Conservation (phyloP, 441 rosid genomes). For the Adansonia grandidieri region DNA sequence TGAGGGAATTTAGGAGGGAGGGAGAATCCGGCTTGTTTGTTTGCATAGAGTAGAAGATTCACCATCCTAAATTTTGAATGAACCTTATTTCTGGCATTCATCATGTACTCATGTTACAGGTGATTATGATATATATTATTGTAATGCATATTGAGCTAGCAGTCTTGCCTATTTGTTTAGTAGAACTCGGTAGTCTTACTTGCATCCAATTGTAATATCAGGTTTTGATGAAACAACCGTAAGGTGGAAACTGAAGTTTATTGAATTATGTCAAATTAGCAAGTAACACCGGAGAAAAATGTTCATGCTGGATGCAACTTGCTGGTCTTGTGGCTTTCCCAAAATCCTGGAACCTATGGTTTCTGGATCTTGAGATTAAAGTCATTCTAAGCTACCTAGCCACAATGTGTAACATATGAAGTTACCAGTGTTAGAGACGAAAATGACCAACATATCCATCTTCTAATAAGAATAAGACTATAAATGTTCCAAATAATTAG, state of each 20-base stretch:
- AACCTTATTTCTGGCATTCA: conserved; percentile 30
- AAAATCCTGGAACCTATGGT: background rate
- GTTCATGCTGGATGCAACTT: background rate
- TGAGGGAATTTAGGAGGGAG: conserved; percentile 28
- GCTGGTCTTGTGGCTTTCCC: background rate
- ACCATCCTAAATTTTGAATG: conserved; percentile 15
- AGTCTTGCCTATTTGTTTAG: conserved; percentile 4
- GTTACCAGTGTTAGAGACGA: background rate
- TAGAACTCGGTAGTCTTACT: background rate
- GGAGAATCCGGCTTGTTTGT: conserved; percentile 26
- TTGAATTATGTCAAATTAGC: background rate
- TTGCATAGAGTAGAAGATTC: conserved; percentile 37
- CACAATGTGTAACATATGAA: background rate
- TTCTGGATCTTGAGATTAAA: background rate
- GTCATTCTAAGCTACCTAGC: background rate
- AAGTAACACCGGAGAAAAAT: background rate
- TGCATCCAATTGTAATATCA: background rate
- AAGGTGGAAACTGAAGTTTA: background rate
- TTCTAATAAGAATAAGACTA: too few species aligned
- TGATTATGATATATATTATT: conserved; percentile 21
- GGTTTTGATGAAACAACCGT: background rate
- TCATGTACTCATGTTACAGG: conserved; percentile 19
- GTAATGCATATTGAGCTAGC: background rate
- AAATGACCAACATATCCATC: too few species aligned
- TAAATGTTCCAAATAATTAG: too few species aligned